Conservation (phyloP, 495 filamentous ascomycete species). For the Neohortaea acidophila region DNA sequence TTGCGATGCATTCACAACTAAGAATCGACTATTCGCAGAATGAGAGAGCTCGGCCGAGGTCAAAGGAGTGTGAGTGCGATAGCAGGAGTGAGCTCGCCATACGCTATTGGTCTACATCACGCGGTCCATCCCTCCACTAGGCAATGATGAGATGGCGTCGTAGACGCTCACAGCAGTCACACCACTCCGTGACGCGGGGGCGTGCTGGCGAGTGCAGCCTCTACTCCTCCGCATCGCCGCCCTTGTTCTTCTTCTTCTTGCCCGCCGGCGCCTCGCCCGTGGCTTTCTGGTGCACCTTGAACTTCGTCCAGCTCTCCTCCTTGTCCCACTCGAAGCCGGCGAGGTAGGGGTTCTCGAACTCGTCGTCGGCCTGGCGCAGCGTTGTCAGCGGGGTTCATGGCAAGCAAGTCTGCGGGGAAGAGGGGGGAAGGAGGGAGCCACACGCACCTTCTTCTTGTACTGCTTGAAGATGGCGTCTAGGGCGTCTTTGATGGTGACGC, state of each 20-base stretch:
- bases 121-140: no score
- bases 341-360: slow-evolving; percentile 66
- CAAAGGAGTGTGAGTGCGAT: no score
- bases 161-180: not conserved
- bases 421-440: not conserved
- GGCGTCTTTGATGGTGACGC: slow-evolving; percentile 89
- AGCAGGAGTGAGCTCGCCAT: no score
- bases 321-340: slow-evolving; percentile 91
- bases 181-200: not conserved
- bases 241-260: slow-evolving; percentile 47
- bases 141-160: no score
- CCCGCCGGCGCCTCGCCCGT: slow-evolving; percentile 37
- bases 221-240: slow-evolving; percentile 29
- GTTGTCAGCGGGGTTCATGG: not conserved
- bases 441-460: slow-evolving; percentile 75
- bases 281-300: slow-evolving; percentile 73
- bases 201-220: not conserved
- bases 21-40: no score
- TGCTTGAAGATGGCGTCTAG: slow-evolving; percentile 86
- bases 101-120: no score
- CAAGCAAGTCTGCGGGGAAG: not conserved
- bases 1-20: no score
- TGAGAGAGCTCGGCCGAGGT: no score
- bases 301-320: slow-evolving; percentile 57
- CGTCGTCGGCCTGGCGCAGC: slow-evolving; percentile 60